Base-by-base conservation (phyloP, 2,329 filamentous ascomycete genomes). In the Fusarium sp. region DNA sequence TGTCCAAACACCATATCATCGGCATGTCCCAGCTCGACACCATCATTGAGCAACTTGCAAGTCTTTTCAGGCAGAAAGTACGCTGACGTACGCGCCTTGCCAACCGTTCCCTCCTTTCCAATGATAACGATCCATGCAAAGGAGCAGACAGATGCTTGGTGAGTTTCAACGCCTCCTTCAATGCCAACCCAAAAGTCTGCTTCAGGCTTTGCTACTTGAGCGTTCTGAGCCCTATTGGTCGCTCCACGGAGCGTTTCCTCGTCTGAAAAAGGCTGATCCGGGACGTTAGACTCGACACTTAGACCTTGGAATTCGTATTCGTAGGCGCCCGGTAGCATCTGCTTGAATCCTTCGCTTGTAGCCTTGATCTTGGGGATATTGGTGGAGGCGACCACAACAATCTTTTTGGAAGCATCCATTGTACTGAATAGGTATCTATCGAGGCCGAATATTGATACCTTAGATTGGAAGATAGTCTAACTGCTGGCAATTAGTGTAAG, bases 41-140 rank as follows among this genome's bases (percentile, higher is more conserved):
- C 81, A 13, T 72, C 70, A 10, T 77, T 74, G 46, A 83, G 62
- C 31, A 81, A 61, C 30, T 65, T 66, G 6, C 79, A 76, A 19
- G 79, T 78, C 72, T 82, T 79, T 28, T 79, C 72, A 2, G 80
- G 76, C 2, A 82, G 65, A 52, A 79, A 81, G 43, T 79, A 81
- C 4, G 78, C 73, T 7, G 77, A 76, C 7, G 81, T 82, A 43
- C 80, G 77, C 13, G 80, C 81, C 46, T 78, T 80, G 7, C 81
- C 80, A 25, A 69, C 67, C 7, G 68, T 72, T 7, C 76, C 77
- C 6, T 76, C 72, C 8, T 62, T 66, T 12, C 68, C 67, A 8
- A 75, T 66, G 3, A 83, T 71, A 3, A 79, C 79, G 12, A 83
- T 74, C 81, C 81, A 83, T 4, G 81, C 81, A 70, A 83, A 83